Percentiles rank a stretch among this genome's conserved stretches.
These are phyloP conservation scores for Magnolia kwangsiensis DNA, from an alignment of 164 flowering plant species.

Conservation along the genomic window DNA sequence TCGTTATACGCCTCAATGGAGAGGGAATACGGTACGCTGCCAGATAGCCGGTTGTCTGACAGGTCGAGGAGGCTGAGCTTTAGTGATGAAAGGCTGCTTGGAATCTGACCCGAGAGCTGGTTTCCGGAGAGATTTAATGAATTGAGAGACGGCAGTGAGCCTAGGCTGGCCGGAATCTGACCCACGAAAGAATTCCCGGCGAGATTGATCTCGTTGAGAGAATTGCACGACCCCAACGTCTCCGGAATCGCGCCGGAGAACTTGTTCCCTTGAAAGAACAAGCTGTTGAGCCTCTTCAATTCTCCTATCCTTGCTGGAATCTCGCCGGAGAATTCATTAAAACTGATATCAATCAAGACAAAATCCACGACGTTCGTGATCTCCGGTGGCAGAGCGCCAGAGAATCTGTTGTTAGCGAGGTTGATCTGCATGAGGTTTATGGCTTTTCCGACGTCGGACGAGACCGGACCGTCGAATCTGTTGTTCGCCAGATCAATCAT, in stretches of 20 bases:
- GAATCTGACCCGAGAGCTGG: conserved; percentile 57
- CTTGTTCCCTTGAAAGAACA: conserved; percentile 42
- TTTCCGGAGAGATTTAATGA: conserved; percentile 63
- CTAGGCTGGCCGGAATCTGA: conserved; percentile 49
- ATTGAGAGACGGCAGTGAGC: conserved; percentile 44
- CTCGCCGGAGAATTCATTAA: conserved; percentile 50
- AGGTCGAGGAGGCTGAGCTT: conserved; percentile 68
- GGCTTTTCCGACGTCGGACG: conserved; percentile 52
- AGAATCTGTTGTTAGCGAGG: conserved; percentile 36
- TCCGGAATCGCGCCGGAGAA: conserved; percentile 56
- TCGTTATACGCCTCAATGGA: conserved; percentile 42
- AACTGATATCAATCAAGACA: conserved; percentile 35
- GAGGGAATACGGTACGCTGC: conserved; percentile 53
- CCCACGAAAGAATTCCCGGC: conserved; percentile 61
- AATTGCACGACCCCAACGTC: conserved; percentile 42
- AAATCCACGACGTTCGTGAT: conserved; percentile 41
- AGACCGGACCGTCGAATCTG: conserved; percentile 54
- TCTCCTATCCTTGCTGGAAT: conserved; percentile 52
- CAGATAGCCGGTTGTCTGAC: conserved; percentile 50
- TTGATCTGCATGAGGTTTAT: conserved; percentile 16
- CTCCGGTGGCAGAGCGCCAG: conserved; percentile 62
- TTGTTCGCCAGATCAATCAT: conserved; percentile 54
- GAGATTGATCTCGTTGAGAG: conserved; percentile 47
- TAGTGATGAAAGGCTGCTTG: conserved; percentile 43
- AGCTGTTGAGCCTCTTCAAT: conserved; percentile 30